These are phyloP conservation scores for Ophiocordyceps unilateralis DNA, from an alignment of 2,329 filamentous ascomycete genomes.

Conservation along the genomic window DNA sequence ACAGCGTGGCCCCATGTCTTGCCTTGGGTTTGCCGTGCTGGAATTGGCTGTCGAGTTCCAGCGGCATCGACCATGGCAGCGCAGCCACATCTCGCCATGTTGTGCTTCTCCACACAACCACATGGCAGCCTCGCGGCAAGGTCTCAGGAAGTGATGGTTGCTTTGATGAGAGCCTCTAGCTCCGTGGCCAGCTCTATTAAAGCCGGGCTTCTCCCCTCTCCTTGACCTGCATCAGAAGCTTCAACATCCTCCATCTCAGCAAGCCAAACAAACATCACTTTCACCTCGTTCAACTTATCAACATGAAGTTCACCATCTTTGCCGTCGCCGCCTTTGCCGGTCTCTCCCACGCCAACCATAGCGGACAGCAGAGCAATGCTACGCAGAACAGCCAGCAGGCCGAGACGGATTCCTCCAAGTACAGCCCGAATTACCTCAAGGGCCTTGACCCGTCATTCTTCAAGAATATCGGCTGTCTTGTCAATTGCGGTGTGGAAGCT, in stretches of 20 bases:
- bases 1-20: background rate
- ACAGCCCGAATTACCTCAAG: too few relatives aligned
- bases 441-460: too few relatives aligned
- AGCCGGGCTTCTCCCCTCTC: background rate
- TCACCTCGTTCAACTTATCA: background rate
- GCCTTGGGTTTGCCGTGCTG: background rate
- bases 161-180: background rate
- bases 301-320: background rate
- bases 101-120: background rate
- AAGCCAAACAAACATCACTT: background rate
- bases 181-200: background rate
- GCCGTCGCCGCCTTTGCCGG: background rate
- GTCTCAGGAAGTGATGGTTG: background rate
- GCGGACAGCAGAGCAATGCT: background rate
- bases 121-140: too few relatives aligned
- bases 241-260: background rate
- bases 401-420: too few relatives aligned
- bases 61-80: too few relatives aligned
- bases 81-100: too few relatives aligned
- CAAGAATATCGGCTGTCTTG: too few relatives aligned
- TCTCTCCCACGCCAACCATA: background rate
- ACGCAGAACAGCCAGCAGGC: background rate
- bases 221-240: background rate
- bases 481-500: background rate
- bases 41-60: background rate